A percentile compares a stretch with the other conserved stretches of the same genome.
Evolutionary conservation across 306 rosid species (phyloP).

Genomic region (Sophora flavescens): DNA sequence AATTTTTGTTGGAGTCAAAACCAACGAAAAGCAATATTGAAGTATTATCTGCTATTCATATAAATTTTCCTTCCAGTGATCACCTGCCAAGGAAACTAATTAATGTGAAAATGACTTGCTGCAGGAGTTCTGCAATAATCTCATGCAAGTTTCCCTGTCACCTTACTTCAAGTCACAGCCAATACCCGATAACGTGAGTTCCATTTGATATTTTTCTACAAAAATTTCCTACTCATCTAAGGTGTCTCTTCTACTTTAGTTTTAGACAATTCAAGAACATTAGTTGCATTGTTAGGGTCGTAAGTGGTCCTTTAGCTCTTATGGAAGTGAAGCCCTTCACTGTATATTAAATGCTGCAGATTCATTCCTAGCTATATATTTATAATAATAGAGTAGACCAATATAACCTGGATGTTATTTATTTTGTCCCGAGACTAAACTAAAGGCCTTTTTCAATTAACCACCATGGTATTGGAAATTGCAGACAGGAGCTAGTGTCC

Average conservation of each 20-base stretch:
- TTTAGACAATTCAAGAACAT: conserved; percentile 25
- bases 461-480: conserved; percentile 39
- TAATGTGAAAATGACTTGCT: conserved; percentile 46
- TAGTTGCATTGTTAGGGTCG: not conserved
- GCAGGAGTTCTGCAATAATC: conserved; percentile 78
- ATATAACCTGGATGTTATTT: conserved; percentile 4
- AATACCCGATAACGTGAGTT: conserved; percentile 83
- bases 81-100: conserved; percentile 35
- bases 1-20: conserved; percentile 79
- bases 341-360: conserved; percentile 20
- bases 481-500: conserved; percentile 77
- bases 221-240: conserved; percentile 1
- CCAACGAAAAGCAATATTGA: conserved; percentile 74
- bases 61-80: conserved; percentile 10
- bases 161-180: conserved; percentile 88
- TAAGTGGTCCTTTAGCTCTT: conserved; percentile 8
- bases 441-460: conserved; percentile 8
- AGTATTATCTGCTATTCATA: conserved; percentile 53
- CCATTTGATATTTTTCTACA: conserved; percentile 10
- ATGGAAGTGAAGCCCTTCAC: conserved; percentile 8
- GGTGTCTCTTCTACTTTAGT: conserved; percentile 7
- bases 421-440: conserved; percentile 16
- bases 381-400: conserved; percentile 16
- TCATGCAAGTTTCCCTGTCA: conserved; percentile 70
- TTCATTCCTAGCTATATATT: not conserved